phyloP scores from a whole-genome alignment of 257 asterid species.

The Mitragyna speciosa region DNA sequence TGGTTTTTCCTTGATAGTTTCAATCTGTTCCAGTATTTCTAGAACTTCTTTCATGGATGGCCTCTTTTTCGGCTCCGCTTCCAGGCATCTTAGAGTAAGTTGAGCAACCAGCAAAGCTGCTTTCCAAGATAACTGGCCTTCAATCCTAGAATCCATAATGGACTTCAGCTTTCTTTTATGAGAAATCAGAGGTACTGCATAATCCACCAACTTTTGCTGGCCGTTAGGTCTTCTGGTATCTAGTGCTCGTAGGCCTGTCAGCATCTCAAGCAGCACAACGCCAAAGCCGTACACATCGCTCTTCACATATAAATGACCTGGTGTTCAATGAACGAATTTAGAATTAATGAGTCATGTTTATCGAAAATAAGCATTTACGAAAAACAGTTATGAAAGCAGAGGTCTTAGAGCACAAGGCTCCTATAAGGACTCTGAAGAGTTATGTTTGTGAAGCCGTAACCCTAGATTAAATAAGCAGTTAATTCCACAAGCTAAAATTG shows the following conservation, averaged over 20 bases:
- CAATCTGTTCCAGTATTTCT: conserved; percentile 42
- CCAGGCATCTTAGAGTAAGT: conserved; percentile 41
- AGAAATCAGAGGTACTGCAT: conserved; percentile 31
- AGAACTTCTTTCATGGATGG: conserved; percentile 49
- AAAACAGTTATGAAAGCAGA: background rate
- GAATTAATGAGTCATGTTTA: background rate
- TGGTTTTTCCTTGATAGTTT: conserved; percentile 25
- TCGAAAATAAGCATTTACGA: background rate
- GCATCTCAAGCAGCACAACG: conserved; percentile 44
- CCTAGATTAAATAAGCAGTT: too few species aligned
- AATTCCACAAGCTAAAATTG: background rate
- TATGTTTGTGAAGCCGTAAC: background rate
- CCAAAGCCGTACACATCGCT: conserved; percentile 55
- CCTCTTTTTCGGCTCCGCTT: conserved; percentile 39
- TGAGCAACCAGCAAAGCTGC: conserved; percentile 37
- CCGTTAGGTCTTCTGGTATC: conserved; percentile 36
- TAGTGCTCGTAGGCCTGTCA: conserved; percentile 44
- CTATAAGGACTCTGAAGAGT: background rate
- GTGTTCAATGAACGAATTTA: background rate
- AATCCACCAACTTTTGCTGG: conserved; percentile 39
- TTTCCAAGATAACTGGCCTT: conserved; percentile 37
- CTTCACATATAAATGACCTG: conserved; percentile 49
- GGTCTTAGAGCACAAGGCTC: background rate
- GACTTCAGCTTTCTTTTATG: conserved; percentile 33
- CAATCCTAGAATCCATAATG: conserved; percentile 44